Conservation (phyloP, 2,329 filamentous ascomycete species). For the Ceratocystis ficicola region DNA sequence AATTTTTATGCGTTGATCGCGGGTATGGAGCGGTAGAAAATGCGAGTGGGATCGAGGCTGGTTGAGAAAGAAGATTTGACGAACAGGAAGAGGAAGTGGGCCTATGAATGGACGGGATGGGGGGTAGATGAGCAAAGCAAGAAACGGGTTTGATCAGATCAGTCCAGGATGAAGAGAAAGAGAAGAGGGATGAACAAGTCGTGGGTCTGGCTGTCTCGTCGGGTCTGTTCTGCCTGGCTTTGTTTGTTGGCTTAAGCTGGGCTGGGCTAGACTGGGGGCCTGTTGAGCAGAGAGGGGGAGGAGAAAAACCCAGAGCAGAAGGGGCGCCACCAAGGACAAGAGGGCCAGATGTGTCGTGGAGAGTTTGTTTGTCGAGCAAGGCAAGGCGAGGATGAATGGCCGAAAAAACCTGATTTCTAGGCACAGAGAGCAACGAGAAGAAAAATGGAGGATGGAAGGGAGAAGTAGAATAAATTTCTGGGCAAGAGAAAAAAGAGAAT, state of each 20-base stretch:
- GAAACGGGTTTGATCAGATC: slow-evolving; percentile 12
- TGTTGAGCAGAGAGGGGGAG: not conserved
- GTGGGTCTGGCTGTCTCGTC: slow-evolving; percentile 13
- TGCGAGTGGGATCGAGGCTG: slow-evolving; percentile 19
- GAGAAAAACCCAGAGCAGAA: not conserved
- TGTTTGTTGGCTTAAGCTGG: not conserved
- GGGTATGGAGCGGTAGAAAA: slow-evolving; percentile 21
- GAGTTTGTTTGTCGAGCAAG: not conserved
- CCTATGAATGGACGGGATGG: slow-evolving; percentile 1
- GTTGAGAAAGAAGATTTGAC: slow-evolving; percentile 19
- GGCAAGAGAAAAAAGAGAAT: not conserved
- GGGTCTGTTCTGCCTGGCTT: not conserved
- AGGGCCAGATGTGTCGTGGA: not conserved
- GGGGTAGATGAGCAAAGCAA: too few species aligned
- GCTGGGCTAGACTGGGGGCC: not conserved
- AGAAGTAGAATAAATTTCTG: not conserved
- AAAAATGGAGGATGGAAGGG: not conserved
- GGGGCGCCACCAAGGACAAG: slow-evolving; percentile 3
- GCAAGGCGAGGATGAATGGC: not conserved
- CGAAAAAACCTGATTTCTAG: too few species aligned
- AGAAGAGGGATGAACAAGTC: slow-evolving; percentile 8
- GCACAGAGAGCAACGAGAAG: too few species aligned
- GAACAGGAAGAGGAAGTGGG: slow-evolving; percentile 17
- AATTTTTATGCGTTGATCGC: slow-evolving; percentile 27
- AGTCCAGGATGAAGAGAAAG: slow-evolving; percentile 11